Evolutionary conservation across 768 basidiomycete genomes (phyloP), one percentile per base, ranked within the genome.

Genomic region (Leccinum boreale): DNA sequence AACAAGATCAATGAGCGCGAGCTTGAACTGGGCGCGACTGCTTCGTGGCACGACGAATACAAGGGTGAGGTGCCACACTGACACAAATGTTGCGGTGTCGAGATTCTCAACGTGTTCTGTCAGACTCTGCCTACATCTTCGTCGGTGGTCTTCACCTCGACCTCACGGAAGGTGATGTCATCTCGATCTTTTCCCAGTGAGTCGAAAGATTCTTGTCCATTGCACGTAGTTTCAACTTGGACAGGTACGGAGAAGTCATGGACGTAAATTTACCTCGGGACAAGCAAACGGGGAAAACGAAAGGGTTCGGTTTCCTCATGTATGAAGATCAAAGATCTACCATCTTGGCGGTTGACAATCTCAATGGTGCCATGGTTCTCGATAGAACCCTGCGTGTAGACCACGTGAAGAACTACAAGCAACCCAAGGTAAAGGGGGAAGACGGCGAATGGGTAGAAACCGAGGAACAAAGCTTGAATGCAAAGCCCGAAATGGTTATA

Each of bases 251-350:
- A n/a, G 96, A 98, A 68, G 82, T 98, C 33, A 87, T 94, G 78
- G 94, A 99, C 67, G 78, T 98, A 58, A 94, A 98, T 70, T 81
- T 99, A 74, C 95, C 97, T 28, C 83, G 95, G 50, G 94, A 97
- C 77, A 95, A 94, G 69, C 81, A 88, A 55, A 96, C 96, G 0
- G 93, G 94, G 24, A 95, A 96, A 69, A 79, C 88, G 0, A 86
- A 77, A 67, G 97, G 97, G 2, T 99, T 98, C 70, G 95, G 85
- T 9, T 99, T 98, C 77, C 79, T 98, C 61, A 98, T 98, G 97
- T 99, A 98, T 73, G 94, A 96, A 74, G 94, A 99, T 73, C 97
- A 99, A 75, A 84, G 93, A 50, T 96, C 93, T 58, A 99, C 97
- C 6, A 73, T 98, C 52, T 81, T 99, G 50, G 97, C 97, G 9